Conservation (phyloP, 2,329 filamentous ascomycete species). For the Cryoendolithus antarcticus region DNA sequence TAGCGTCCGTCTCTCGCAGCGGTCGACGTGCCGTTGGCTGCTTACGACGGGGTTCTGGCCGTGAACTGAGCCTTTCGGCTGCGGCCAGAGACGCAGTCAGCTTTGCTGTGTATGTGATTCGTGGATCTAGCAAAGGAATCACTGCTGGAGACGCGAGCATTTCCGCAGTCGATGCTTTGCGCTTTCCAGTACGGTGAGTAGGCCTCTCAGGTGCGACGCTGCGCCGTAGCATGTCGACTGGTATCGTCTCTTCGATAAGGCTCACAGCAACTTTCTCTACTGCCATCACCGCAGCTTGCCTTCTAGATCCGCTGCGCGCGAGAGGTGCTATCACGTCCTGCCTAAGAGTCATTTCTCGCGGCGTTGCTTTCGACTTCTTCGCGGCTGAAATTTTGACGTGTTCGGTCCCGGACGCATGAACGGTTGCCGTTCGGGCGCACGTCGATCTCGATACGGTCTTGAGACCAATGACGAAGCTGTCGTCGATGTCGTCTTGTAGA, state of each 20-base stretch:
- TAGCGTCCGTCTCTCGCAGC: constrained; percentile 7
- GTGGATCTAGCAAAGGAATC: background rate
- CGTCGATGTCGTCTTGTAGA: constrained; percentile 2
- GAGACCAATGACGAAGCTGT: constrained; percentile 7
- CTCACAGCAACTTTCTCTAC: constrained; percentile 11
- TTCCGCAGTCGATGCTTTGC: background rate
- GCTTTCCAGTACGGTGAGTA: background rate
- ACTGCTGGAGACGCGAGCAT: background rate
- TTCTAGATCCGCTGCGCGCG: constrained; percentile 9
- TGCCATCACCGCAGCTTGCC: constrained; percentile 15
- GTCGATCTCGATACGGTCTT: background rate
- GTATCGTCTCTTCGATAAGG: constrained; percentile 12
- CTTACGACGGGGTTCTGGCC: background rate
- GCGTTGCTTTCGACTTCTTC: background rate
- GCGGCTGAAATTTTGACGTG: background rate
- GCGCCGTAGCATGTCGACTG: constrained; percentile 13
- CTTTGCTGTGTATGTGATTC: background rate
- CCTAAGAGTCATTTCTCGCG: background rate
- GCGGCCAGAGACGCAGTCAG: background rate
- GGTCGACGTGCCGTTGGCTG: background rate
- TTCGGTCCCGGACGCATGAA: background rate
- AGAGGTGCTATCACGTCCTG: background rate
- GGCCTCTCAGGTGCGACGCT: constrained; percentile 1
- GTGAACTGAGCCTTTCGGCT: too few relatives aligned
- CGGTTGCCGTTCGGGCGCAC: too few relatives aligned